Evolutionary conservation across 345 rosid genomes (phyloP), one percentile per base, ranked within the genome.

Genomic region (Pelargonium nanum): DNA sequence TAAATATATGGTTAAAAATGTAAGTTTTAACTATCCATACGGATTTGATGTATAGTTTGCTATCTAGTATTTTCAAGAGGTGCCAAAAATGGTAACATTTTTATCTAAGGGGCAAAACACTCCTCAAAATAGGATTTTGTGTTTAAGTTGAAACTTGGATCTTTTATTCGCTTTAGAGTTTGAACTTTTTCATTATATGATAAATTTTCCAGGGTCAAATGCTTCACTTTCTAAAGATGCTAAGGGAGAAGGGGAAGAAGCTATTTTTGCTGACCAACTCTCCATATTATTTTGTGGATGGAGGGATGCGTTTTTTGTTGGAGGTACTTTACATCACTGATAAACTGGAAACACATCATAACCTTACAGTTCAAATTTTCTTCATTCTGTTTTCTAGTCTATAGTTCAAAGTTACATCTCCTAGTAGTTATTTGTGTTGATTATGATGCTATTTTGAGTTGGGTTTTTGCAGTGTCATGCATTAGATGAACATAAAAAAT

Each of bases 261-360:
- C 89, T 92, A 53, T 92, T 92, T 64, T 75, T 92, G 82, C 62
- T 92, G 75, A 92, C 97, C 6, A 92, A 89, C 78, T 92, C 99
- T 60, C 99, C 99, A 0, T 89, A 75, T 74, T 82, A 87, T 76
- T 92, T 92, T 76, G 96, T 89, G 26, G 95, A 92, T 80, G 96
- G 97, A 21, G 97, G 97, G 72, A 92, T 92, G 99, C 78, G 74
- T 19, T 92, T 68, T 83, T 81, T 92, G 76, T 71, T 85, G 83
- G 94, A 92, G 97, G 99, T 92, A 74, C 56, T 63, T 67, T 62
- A 67, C 65, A 53, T 70, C 24, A 40, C 54, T 40, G 53, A 5
- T n/a, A n/a, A n/a, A n/a, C n/a, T n/a, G n/a, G 17, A 63, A 22
- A 23, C 22, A 20, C 21, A 34, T 62, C 12, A 19, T 28, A 55